These are phyloP conservation scores for Globisporangium takayamanum DNA, from an alignment of 352 stramenopile genomes.

Conservation along the genomic window DNA sequence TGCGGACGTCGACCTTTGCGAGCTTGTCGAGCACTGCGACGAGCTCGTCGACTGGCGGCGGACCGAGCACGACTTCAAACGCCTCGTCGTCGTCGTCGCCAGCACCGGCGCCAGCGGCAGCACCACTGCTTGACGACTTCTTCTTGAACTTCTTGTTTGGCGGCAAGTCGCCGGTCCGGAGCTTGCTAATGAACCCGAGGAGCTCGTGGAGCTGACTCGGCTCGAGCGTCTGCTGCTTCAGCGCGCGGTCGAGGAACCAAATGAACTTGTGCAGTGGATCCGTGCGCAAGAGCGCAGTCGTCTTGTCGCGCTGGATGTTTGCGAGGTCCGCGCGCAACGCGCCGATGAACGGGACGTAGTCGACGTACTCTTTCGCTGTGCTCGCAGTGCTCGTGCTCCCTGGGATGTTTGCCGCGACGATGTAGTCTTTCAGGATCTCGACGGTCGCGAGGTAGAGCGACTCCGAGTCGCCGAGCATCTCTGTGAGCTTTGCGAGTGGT, in stretches of 20 bases:
- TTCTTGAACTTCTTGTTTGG: slow-evolving; percentile 81
- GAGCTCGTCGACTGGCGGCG: slow-evolving; percentile 65
- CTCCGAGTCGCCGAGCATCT: slow-evolving; percentile 82
- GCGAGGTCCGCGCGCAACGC: slow-evolving; percentile 72
- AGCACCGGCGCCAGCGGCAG: background rate
- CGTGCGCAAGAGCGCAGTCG: slow-evolving; percentile 52
- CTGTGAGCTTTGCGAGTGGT: slow-evolving; percentile 51
- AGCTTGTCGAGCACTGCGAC: slow-evolving; percentile 77
- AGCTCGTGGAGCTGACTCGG: slow-evolving; percentile 64
- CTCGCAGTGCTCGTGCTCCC: slow-evolving; percentile 43
- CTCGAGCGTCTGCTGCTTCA: slow-evolving; percentile 74
- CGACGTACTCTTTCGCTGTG: slow-evolving; percentile 75
- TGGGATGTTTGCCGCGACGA: slow-evolving; percentile 63
- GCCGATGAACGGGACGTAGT: slow-evolving; percentile 78
- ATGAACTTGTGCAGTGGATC: slow-evolving; percentile 87
- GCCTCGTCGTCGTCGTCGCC: slow-evolving; percentile 67
- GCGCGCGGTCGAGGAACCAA: slow-evolving; percentile 76
- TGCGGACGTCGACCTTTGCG: slow-evolving; percentile 54
- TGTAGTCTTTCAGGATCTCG: slow-evolving; percentile 74
- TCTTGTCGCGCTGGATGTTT: slow-evolving; percentile 78
- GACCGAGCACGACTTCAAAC: slow-evolving; percentile 73
- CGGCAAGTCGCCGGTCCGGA: slow-evolving; percentile 62
- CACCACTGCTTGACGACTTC: slow-evolving; percentile 22
- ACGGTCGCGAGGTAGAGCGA: slow-evolving; percentile 72
- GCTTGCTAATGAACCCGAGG: slow-evolving; percentile 57